Evolutionary conservation across 345 rosid genomes (phyloP), one percentile per base, ranked within the genome.

Genomic region (Physaria fendleri): DNA sequence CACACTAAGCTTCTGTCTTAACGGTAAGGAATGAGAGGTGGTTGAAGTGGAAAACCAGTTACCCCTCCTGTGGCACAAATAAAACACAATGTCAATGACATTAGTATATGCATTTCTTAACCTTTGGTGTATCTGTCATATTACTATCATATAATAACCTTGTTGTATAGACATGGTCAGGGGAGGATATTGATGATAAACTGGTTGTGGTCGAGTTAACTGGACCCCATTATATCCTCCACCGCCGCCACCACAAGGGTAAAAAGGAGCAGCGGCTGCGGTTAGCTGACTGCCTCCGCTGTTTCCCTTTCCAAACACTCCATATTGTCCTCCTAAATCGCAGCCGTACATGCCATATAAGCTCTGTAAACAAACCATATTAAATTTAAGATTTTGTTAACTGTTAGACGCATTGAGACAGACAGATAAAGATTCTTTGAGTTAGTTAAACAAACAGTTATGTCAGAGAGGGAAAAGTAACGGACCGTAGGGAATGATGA

Each of bases 401-500:
- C 20, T 43, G 5, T 35, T 27, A 58, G 33, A 29, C 16, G 16
- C 33, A 4, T 41, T 22, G 7, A 32, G 24, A 4, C n/a, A 33
- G 50, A 47, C 57, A 29, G 1, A 56, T 12, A 40, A 27, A 59
- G 40, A 59, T 18, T 59, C 8, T 42, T 59, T 59, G 6, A 34
- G 34, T 48, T 57, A 34, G 65, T 49, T 57, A 39, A 42, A 17
- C 40, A 35, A 52, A 14, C 47, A n/a, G 15, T 62, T n/a, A 17
- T 48, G 66, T 40, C 59, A 63, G 28, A 40, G 13, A 50, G 7
- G 4, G 1, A 23, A 32, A 42, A 55, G 60, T 60, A 2, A 79
- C 95, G 75, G 68, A 90, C 98, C 98, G 96, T 74, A 38, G 94
- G 90, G 69, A 85, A 87, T 45, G 84, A 57, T 23, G 65, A 68